Percentiles rank a stretch among this genome's conserved stretches.
phyloP scores from a whole-genome alignment of 2,329 filamentous ascomycete genomes.

The Chalara sp. region DNA sequence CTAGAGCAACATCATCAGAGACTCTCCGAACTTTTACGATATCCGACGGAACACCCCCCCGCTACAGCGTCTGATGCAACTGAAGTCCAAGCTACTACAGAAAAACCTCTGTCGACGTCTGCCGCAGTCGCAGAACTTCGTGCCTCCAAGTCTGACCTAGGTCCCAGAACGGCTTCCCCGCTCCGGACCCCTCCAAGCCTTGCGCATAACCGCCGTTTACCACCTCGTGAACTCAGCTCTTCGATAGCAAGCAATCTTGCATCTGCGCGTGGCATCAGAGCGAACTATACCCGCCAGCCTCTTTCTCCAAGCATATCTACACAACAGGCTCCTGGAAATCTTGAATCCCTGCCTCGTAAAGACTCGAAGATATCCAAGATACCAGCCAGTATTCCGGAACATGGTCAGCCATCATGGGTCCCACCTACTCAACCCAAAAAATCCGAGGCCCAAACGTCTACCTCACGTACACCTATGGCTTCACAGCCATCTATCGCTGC shows the following conservation, averaged over 20 bases:
- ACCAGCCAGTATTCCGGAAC: constrained; percentile 42
- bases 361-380: constrained; percentile 46
- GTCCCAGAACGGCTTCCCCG: constrained; percentile 20
- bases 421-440: constrained; percentile 34
- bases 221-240: constrained; percentile 62
- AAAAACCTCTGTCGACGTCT: constrained; percentile 25
- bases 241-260: constrained; percentile 87
- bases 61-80: constrained; percentile 14
- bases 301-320: constrained; percentile 65
- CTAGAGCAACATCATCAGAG: constrained; percentile 83
- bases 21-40: constrained; percentile 74
- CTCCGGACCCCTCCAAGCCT: constrained; percentile 20
- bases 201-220: constrained; percentile 32
- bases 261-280: constrained; percentile 72
- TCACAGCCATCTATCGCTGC: constrained; percentile 17
- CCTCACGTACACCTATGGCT: constrained; percentile 26
- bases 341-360: constrained; percentile 49
- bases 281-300: constrained; percentile 53
- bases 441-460: constrained; percentile 18
- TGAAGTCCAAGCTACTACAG: constrained; percentile 20
- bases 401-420: constrained; percentile 46
- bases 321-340: constrained; percentile 64
- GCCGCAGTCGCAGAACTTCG: constrained; percentile 26
- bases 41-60: constrained; percentile 39
- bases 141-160: constrained; percentile 24